Base-by-base conservation (phyloP, 371 early-diverging fungal genomes). In the Rhizopus delemar region DNA sequence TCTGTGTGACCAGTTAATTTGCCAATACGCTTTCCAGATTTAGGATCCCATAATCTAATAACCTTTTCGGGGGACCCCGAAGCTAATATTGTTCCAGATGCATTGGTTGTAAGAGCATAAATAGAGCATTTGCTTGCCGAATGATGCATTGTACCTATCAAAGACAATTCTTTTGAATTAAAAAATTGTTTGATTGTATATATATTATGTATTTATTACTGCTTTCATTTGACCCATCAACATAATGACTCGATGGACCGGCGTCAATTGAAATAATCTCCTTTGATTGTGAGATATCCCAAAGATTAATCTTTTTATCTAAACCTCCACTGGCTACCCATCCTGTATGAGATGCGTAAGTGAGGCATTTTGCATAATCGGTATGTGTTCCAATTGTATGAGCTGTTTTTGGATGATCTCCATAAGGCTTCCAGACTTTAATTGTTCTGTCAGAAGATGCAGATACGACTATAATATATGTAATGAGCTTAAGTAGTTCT, bases 251-350 rank as follows among this genome's bases (percentile, higher is more conserved):
- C 8, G 29, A 32, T 31, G 67, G 58, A 0, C 64, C 62, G 1
- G 70, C 60, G 59, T 70, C 57, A 34, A 74, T 71, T 1, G 73
- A 63, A 16, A 74, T 12, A 3, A 64, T 45, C 5, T 70, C 73
- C 32, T 63, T 62, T 16, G 69, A 51, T 41, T 65, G 53, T 46
- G 74, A 69, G 31, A 96, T 71, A 73, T 97, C 95, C 98, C 98
- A 98, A 32, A 97, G 72, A 46, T 84, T 79, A 46, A 96, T 91
- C 46, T 80, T 80, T 58, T 90, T 85, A 72, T 98, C 99, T 12
- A 95, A 77, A n/a, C 99, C 97, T 34, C 91, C 97, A 53, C 93
- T 93, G 3, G 93, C 93, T 4, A 96, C 86, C 89, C 89, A 91
- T 22, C 84, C 83, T n/a, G 83, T 78, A 7, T 80, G 73, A 8